Base-by-base conservation (phyloP, 495 filamentous ascomycete genomes). In the Thermothielavioides terrestris region DNA sequence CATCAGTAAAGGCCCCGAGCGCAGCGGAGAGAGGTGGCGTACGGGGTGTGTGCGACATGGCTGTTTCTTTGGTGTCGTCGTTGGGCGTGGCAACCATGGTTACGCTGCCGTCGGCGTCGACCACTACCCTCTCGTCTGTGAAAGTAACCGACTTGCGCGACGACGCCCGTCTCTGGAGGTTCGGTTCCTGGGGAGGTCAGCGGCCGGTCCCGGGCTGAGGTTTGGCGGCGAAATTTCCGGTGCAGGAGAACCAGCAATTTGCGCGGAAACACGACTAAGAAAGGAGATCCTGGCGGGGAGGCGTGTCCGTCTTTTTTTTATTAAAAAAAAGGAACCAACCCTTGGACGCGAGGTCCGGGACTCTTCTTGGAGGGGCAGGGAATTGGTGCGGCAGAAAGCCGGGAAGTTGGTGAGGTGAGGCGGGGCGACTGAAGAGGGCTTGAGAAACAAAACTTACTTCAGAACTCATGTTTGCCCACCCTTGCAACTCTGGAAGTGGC, bases 81-180 rank as follows among this genome's bases (percentile, higher is more conserved):
- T 76, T 72, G n/a, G 72, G 67, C 55, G 89, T 81, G 50, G 70
- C 64, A 56, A 74, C 66, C 68, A 73, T 75, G 65, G 78, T 86
- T 50, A 95, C 78, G 67, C 80, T 77, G 49, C 89, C 89, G 74
- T 92, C 85, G 61, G 79, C 78, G 71, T 91, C 84, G 58, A 94
- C 87, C 59, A 94, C 82, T 52, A 85, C 80, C 42, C 84, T 74
- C 53, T 84, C 86, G 68, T 90, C 86, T 60, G 81, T 88, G 68
- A 95, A 95, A 26, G 87, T 84, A 57, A 95, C 89, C 28, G 86
- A 91, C 65, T 95, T 95, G 69, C 89, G 86, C 51, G 64, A 66
- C 26, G 59, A 66, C 26, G 59, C 28, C 32, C 64, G 63, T 82
- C 79, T 66, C 77, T 82, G 50, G 70, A 70, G 50, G 74, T 76